Base-by-base conservation (phyloP, 2,329 filamentous ascomycete species). In the Penicillium sp. region DNA sequence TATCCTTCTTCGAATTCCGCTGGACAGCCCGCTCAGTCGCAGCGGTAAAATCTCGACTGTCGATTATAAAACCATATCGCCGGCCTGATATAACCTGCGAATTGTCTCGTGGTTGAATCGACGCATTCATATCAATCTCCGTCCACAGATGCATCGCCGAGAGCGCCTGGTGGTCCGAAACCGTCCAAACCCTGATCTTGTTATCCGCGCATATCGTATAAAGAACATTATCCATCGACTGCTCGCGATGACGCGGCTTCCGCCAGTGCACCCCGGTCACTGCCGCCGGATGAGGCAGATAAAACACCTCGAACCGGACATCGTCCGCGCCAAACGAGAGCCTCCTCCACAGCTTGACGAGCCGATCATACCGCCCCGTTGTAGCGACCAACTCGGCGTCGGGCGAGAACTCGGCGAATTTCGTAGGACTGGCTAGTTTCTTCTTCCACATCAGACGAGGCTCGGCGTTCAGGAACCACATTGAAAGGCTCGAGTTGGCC, bases 301-400 rank as follows among this genome's bases (percentile, higher is more conserved):
- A 97, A 26, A 87, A 86, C 65, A 96, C 87, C 65, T 97, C 93
- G 72, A 97, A 97, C 56, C 89, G 83, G 40, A 91, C 88, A 63
- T 95, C 88, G 57, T 91, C 87, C 0, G 85, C 82, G 14, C 91
- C 91, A 68, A 93, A 97, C 8, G 88, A 89, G 23, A 96, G 77
- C 53, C 93, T 83, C 61, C 91, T 85, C 94, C 95, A 99, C 65
- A 97, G 83, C 74, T 99, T 97, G 63, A 96, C 86, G 20, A 97
- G 77, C 52, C 87, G 82, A 71, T 97, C 94, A 68, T 90, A 84
- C 50, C 81, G 78, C 43, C 91, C 89, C 12, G 89, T 83, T 1
- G 90, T 92, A 18, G 91, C 93, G 53, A 97, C 90, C 59, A 96
- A 85, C 20, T 87, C 86, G 12, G 90, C 92, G 70, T 96, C 93